Evolutionary conservation across 768 basidiomycete species (phyloP).

Genomic region (Phanerodontia chrysosporium): DNA sequence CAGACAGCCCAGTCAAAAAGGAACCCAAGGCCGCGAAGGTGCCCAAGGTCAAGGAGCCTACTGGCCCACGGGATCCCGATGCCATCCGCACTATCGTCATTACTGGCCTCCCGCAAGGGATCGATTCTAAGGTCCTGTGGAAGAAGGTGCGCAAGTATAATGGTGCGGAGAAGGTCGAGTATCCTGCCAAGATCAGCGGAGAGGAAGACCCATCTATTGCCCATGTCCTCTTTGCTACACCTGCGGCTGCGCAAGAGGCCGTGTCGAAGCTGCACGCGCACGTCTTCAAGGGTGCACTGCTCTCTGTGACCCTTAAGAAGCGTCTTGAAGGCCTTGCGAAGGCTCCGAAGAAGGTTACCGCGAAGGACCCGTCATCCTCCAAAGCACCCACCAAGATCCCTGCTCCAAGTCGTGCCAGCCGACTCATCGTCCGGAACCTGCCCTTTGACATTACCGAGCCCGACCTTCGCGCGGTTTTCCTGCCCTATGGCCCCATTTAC

Average conservation of each 20-base stretch:
- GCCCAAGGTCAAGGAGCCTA: slow-evolving; percentile 29
- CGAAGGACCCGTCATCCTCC: not conserved
- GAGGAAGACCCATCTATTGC: slow-evolving; percentile 52
- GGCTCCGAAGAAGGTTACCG: slow-evolving; percentile 24
- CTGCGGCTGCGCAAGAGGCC: slow-evolving; percentile 64
- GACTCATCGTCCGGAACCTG: slow-evolving; percentile 89
- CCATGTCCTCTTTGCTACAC: slow-evolving; percentile 67
- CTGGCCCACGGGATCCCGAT: slow-evolving; percentile 57
- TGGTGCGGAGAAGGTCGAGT: slow-evolving; percentile 74
- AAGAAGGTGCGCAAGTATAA: slow-evolving; percentile 81
- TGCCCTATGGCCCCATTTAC: slow-evolving; percentile 83
- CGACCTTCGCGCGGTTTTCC: slow-evolving; percentile 81
- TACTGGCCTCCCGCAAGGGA: slow-evolving; percentile 60
- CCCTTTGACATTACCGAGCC: slow-evolving; percentile 80
- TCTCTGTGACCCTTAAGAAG: slow-evolving; percentile 88
- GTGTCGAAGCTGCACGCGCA: slow-evolving; percentile 85
- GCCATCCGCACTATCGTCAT: slow-evolving; percentile 80
- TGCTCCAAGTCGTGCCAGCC: slow-evolving; percentile 65
- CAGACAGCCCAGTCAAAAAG: slow-evolving; percentile 29
- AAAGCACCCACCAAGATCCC: slow-evolving; percentile 23
- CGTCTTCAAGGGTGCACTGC: slow-evolving; percentile 82
- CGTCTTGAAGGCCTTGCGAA: slow-evolving; percentile 67
- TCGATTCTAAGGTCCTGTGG: slow-evolving; percentile 70
- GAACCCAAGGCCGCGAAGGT: slow-evolving; percentile 34
- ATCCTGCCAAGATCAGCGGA: slow-evolving; percentile 50